phyloP scores from a whole-genome alignment of 2,329 filamentous ascomycete genomes.

The Aspergillus caelatus region DNA sequence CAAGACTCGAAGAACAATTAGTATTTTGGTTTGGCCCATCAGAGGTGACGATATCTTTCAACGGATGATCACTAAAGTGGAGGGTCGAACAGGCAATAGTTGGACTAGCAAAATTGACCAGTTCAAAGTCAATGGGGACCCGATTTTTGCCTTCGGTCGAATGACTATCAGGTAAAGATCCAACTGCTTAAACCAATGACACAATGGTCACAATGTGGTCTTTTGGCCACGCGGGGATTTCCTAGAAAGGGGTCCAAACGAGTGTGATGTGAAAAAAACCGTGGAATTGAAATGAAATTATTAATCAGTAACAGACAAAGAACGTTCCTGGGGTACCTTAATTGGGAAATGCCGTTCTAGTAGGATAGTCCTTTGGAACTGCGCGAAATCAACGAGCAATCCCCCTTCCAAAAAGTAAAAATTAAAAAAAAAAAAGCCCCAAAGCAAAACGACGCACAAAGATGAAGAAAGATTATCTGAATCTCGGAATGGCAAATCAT shows the following conservation, averaged over 20 bases:
- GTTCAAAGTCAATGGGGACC: slow-evolving; percentile 6
- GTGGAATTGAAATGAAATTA: background rate
- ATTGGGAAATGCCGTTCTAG: background rate
- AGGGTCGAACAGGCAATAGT: background rate
- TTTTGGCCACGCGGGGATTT: slow-evolving; percentile 7
- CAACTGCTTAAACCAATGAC: slow-evolving; percentile 4
- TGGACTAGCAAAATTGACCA: background rate
- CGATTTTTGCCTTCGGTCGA: slow-evolving; percentile 2
- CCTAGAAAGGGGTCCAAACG: background rate
- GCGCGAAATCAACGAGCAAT: background rate
- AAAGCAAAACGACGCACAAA: no score
- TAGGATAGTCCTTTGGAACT: background rate
- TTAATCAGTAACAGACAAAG: slow-evolving; percentile 3
- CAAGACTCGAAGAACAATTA: slow-evolving; percentile 7
- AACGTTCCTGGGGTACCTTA: background rate
- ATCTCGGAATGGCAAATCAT: background rate
- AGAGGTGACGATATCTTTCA: background rate
- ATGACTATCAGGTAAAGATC: background rate
- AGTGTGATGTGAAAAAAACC: background rate
- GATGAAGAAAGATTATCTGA: background rate
- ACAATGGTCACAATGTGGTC: slow-evolving; percentile 5
- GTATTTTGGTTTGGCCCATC: background rate
- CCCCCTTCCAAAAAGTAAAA: background rate
- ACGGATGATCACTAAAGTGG: slow-evolving; percentile 2
- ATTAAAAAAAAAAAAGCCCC: background rate